Conservation (phyloP, 495 filamentous ascomycete species). For the Talaromyces borbonicus region DNA sequence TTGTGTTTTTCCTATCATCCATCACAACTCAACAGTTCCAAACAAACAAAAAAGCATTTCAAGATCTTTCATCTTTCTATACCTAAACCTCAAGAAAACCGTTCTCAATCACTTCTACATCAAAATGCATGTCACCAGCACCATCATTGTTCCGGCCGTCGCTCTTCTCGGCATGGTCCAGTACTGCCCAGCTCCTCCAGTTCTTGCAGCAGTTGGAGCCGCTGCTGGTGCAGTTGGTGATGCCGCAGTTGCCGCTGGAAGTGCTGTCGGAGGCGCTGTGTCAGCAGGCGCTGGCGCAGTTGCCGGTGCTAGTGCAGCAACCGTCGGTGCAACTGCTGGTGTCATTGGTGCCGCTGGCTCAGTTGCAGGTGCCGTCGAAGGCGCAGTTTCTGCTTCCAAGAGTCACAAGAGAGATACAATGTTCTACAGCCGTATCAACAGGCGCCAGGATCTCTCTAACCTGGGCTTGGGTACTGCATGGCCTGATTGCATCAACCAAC, state of each 20-base stretch:
- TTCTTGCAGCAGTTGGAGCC: neutral
- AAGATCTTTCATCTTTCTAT: neutral
- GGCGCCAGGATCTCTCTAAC: constrained; percentile 1
- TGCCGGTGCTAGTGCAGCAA: neutral
- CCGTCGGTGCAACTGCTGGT: neutral
- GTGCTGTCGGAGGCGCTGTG: too few relatives aligned
- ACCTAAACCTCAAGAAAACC: neutral
- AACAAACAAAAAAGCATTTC: neutral
- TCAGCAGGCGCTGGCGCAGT: neutral
- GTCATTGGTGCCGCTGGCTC: neutral
- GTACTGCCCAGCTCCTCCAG: constrained; percentile 6
- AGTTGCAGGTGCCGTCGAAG: constrained; percentile 3
- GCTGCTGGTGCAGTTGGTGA: too few relatives aligned
- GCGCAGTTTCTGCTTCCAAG: neutral
- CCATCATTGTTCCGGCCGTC: neutral
- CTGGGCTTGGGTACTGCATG: constrained; percentile 5
- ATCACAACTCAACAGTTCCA: neutral
- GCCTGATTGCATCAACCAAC: neutral
- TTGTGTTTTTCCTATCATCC: neutral
- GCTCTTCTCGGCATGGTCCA: constrained; percentile 4
- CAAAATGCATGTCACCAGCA: constrained; percentile 6
- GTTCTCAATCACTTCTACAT: neutral
- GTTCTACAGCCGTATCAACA: constrained; percentile 4
- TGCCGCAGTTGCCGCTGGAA: neutral
- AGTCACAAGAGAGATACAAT: neutral